Base-by-base conservation (phyloP, 306 rosid species). In the Quercus rubra region DNA sequence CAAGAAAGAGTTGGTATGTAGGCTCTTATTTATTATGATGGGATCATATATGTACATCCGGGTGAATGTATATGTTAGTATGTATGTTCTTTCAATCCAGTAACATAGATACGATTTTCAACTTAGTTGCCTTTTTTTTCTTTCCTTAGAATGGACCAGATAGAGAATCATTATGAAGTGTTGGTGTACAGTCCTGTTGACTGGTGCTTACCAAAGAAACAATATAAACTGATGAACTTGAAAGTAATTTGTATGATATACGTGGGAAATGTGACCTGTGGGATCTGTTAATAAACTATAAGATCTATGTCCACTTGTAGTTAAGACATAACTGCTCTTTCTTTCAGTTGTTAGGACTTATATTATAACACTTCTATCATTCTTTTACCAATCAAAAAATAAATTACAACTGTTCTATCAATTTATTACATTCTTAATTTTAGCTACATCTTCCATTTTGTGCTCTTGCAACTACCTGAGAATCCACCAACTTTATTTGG, bases 1-100 rank as follows among this genome's bases (percentile, higher is more conserved):
- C 83, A 76, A 73, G 92, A 90, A 76, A 88, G 87, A 87, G 85
- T 92, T 35, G 99, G 99, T 94, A 91, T 73, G 93, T 70, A 69
- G 71, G 55, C 69, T 41, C 64, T 41, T 74, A 31, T 76, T 64
- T 78, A 52, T 67, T 58, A 19, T 58, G 33, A 64, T 74, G 21
- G 61, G 15, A 49, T 17, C 76, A 54, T 33, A 4, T 77, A 68
- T 74, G 70, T 64, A 31, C 59, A 14, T 77, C 46, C 3, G 3
- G 43, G 23, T 9, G 23, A 9, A 55, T 64, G 71, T 41, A 27
- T 25, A 54, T 76, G 28, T 74, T 13, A 25, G 14, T 11, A 27
- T 27, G 3, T 12, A 13, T 27, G 19, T 62, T 27, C 28, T 12
- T 17, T 27, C 15, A 62, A 27, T 13, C 35, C 4, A 31, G 2